Base-by-base conservation (phyloP, 1,139 yeast species). In the Casaregolazyma suthepensis region DNA sequence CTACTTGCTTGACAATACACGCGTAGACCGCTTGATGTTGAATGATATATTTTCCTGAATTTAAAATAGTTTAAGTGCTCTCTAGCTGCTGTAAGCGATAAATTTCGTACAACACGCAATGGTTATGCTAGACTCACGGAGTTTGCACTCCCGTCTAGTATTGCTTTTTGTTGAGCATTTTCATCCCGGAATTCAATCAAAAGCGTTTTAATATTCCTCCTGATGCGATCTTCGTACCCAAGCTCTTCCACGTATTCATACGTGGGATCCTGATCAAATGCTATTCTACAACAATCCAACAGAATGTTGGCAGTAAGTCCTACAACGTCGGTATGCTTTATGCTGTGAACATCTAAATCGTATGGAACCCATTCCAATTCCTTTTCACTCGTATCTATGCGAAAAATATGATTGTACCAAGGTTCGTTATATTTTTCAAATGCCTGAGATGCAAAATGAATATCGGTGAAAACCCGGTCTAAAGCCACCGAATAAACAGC, bases 141-240 rank as follows among this genome's bases (percentile, higher is more conserved):
- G 31, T 26, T 26, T 26, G 10, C 31, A 12, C 12, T 26, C 31
- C 10, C 31, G 10, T 26, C 31, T 7, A 26, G 40, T 17, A 35
- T 2, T 17, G 17, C 7, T 6, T 35, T 13, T 13, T 35, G 7
- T 15, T 35, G 40, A 5, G 5, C 40, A 5, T 35, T 15, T n/a
- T 35, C 17, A n/a, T 35, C 40, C 40, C 40, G 20, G 18, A 46
- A 46, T 18, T 23, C 44, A 17, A 46, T 18, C 9, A 17, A 10
- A n/a, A 44, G 45, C 12, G 29, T 26, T 15, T 23, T 85, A 93
- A 49, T 80, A 88, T 61, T 19, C 47, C 37, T 18, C 44, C 49
- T 22, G 93, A 96, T 26, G 78, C 93, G 67, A n/a, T 20, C 26
- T 35, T 59, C 59, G 76, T 89, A 74, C 87, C 65, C 65, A 10